Base-by-base conservation (phyloP, 345 rosid species). In the Anacardium occidentale region DNA sequence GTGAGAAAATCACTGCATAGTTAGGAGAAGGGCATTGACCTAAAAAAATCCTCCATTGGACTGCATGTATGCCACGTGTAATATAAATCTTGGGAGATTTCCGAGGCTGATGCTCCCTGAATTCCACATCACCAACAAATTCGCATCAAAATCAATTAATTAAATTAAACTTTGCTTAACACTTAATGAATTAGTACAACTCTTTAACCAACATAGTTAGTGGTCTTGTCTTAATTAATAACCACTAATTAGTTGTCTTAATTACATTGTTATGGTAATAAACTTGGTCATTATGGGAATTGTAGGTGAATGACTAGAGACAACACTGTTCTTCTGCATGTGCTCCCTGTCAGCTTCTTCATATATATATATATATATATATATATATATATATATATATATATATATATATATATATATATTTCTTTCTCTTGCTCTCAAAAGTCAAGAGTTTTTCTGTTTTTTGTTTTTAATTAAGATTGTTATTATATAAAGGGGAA, bases 261-360 rank as follows among this genome's bases (percentile, higher is more conserved):
- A 32, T 7, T 60, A 8, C 17, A 26, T 15, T 25, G 4, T 14
- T 18, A 1, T 25, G 40, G 40, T 34, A 34, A 34, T 34, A 2
- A 34, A 34, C 40, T 6, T 37, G 42, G 42, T 6, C 42, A 37
- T 37, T 37, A 6, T 37, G 8, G 42, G 42, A 5, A 37, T 34
- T 34, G 6, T 34, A 6, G 40, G 40, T 34, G 6, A 37, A 37
- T 37, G 7, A 60, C 64, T 68, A 53, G 78, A 75, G 85, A 80
- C 90, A 80, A 61, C 77, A 72, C 79, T 83, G 82, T 79, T 83
- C 72, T 53, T 62, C 45, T 74, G 77, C 91, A 87, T 84, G 88
- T 91, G 92, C 79, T 61, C 66, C 72, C n/a, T n/a, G n/a, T n/a
- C n/a, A n/a, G n/a, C 6, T 73, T 69, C 74, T 72, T 42, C 64